Evolutionary conservation across 169 alveolate genomes (phyloP).

Genomic region (Eimeria zaria): DNA sequence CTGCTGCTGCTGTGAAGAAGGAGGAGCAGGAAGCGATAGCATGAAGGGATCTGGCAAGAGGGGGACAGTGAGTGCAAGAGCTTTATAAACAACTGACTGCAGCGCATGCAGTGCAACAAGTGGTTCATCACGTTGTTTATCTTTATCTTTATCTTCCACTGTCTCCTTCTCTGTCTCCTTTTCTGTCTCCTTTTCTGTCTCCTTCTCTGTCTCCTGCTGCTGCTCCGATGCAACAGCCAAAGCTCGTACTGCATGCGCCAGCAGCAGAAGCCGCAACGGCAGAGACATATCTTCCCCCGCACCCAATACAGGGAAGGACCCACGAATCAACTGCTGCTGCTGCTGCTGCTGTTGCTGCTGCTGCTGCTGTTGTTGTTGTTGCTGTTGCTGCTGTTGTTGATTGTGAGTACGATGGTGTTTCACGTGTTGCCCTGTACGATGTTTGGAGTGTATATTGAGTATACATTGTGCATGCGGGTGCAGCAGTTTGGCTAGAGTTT

Average conservation of each 20-base stretch:
- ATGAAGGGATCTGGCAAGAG: constrained; percentile 15
- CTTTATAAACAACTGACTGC: constrained; percentile 29
- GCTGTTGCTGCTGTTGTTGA: constrained; percentile 41
- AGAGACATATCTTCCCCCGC: constrained; percentile 25
- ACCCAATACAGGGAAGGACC: constrained; percentile 13
- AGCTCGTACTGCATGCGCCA: constrained; percentile 16
- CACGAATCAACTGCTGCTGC: constrained; percentile 41
- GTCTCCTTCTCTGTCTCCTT: constrained; percentile 5
- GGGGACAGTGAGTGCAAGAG: constrained; percentile 9
- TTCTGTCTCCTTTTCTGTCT: not conserved
- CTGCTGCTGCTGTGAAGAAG: not conserved
- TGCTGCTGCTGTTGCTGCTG: constrained; percentile 70
- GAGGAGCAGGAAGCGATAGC: not conserved
- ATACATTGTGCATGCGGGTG: not conserved
- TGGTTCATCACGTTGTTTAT: not conserved
- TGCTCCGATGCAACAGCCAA: not conserved
- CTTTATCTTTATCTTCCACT: not conserved
- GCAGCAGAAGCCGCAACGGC: constrained; percentile 22
- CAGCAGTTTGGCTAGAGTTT: constrained; percentile 11
- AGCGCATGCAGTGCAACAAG: constrained; percentile 51
- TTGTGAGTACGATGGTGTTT: too few species aligned
- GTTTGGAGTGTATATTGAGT: not conserved
- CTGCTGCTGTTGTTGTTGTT: constrained; percentile 56
- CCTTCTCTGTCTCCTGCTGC: not conserved
- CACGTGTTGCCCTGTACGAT: not conserved